phyloP scores from a whole-genome alignment of 805 yeast species.

The Teunomyces gatunensis region DNA sequence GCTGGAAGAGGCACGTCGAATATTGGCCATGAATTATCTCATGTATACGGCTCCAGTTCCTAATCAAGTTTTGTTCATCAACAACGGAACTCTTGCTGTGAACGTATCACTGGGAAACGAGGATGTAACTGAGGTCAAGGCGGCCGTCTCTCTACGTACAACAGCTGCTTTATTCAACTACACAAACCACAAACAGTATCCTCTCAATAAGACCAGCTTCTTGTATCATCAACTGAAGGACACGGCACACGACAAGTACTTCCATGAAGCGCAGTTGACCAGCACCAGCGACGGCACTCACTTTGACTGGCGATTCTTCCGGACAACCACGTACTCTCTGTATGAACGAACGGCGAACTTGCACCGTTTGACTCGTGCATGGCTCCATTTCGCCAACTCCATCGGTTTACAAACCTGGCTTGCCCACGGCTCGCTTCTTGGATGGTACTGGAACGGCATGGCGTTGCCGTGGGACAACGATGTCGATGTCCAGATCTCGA shows the following conservation, averaged over 20 bases:
- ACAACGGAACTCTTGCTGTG: no score
- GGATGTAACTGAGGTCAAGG: no score
- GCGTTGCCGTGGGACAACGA: constrained; percentile 68
- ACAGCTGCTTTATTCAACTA: neutral
- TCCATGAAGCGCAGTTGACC: constrained; percentile 37
- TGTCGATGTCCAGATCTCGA: constrained; percentile 62
- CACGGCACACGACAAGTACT: constrained; percentile 22
- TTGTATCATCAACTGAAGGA: neutral
- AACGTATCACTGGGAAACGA: no score
- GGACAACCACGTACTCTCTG: constrained; percentile 14
- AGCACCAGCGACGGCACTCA: constrained; percentile 22
- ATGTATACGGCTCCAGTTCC: no score
- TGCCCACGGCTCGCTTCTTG: constrained; percentile 63
- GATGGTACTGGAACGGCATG: constrained; percentile 65
- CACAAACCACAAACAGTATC: neutral
- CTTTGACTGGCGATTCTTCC: constrained; percentile 40
- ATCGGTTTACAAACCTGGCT: constrained; percentile 55
- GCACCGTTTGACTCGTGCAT: constrained; percentile 51
- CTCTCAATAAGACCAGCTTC: neutral
- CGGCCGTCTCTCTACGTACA: no score
- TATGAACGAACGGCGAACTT: constrained; percentile 39
- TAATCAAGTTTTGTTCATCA: no score
- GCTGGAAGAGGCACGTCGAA: neutral
- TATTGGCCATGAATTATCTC: no score
- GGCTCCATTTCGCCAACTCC: constrained; percentile 46